These are phyloP conservation scores for Tylopilus sp. DNA, from an alignment of 1,284 basidiomycete genomes.

Conservation along the genomic window DNA sequence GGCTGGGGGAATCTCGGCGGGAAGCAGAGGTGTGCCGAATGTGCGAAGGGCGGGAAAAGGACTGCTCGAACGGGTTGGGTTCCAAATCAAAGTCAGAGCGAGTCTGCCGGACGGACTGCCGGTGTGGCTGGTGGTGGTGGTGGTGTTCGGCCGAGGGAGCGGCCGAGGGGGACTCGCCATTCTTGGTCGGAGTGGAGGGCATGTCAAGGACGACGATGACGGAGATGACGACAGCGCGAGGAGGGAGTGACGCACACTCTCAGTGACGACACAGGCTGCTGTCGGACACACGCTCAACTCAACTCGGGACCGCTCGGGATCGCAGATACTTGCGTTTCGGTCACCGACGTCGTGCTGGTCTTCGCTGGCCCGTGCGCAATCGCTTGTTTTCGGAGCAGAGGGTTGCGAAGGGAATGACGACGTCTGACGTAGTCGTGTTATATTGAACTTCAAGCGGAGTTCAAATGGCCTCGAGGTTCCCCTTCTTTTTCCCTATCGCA, in stretches of 20 bases:
- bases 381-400: conserved; percentile 27
- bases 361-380: conserved; percentile 33
- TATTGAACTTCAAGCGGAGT: conserved; percentile 38
- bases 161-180: conserved; percentile 24
- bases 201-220: conserved; percentile 11
- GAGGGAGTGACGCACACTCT: conserved; percentile 17
- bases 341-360: conserved; percentile 14
- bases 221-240: conserved; percentile 20
- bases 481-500: conserved; percentile 31
- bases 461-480: conserved; percentile 21
- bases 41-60: conserved; percentile 64
- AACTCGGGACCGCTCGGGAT: conserved; percentile 26
- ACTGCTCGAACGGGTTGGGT: conserved; percentile 96
- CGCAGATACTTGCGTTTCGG: conserved; percentile 26
- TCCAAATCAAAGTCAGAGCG: conserved; percentile 79
- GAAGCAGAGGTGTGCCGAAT: conserved; percentile 43
- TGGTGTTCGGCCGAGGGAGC: conserved; percentile 1
- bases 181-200: conserved; percentile 29
- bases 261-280: conserved; percentile 24
- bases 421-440: conserved; percentile 41
- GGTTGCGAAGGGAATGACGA: conserved; percentile 36
- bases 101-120: conserved; percentile 37
- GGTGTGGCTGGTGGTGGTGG: conserved; percentile 17
- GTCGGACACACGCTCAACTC: conserved; percentile 20
- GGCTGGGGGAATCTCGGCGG: conserved; percentile 39